phyloP scores from a whole-genome alignment of 192 early-diverging fungal species.

The Allomyces macrogynus region DNA sequence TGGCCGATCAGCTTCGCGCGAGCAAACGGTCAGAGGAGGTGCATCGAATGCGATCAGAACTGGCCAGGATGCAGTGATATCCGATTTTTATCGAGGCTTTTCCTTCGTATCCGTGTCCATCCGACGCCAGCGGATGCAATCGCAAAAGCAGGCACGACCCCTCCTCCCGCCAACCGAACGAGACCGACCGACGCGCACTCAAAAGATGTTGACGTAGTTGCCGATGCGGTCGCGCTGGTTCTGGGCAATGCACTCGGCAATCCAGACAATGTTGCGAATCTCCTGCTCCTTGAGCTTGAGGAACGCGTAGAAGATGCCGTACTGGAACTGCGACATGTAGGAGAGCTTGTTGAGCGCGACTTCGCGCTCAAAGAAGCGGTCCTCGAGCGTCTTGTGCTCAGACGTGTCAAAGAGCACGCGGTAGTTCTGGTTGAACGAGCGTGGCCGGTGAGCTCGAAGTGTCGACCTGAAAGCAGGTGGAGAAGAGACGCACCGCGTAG shows the following conservation, averaged over 20 bases:
- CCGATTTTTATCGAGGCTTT: too few relatives aligned
- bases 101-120: too few relatives aligned
- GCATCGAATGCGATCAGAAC: too few relatives aligned
- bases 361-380: conserved; percentile 87
- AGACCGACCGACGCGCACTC: conserved; percentile 1
- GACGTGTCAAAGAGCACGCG: conserved; percentile 54
- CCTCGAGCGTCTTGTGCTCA: conserved; percentile 62
- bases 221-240: conserved; percentile 86
- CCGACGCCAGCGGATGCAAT: too few relatives aligned
- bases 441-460: too few relatives aligned
- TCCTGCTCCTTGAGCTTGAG: conserved; percentile 96
- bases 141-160: too few relatives aligned
- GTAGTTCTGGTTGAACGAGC: conserved; percentile 79
- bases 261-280: conserved; percentile 96
- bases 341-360: conserved; percentile 79
- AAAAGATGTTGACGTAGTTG: conserved; percentile 86
- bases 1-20: too few relatives aligned
- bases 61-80: background rate
- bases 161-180: background rate
- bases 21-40: too few relatives aligned
- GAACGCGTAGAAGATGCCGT: conserved; percentile 84
- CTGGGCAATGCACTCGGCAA: conserved; percentile 97
- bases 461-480: too few relatives aligned
- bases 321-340: conserved; percentile 95
- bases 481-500: conserved; percentile 38